Conservation (phyloP, 257 asterid genomes). For the Misopates orontium region DNA sequence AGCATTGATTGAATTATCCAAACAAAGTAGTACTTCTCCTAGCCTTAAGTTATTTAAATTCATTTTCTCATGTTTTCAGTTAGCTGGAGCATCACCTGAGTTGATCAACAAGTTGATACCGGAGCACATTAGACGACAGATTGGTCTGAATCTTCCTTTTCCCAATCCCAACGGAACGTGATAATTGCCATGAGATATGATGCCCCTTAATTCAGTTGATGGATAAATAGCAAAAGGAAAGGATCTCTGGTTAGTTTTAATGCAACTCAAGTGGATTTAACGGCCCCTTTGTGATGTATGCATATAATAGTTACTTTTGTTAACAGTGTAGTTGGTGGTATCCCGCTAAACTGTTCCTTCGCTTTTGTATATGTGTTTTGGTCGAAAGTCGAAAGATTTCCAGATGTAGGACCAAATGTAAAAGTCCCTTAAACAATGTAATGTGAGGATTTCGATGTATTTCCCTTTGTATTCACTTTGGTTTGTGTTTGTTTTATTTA, state of each 20-base stretch:
- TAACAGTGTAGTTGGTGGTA: conserved; percentile 32
- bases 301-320: conserved; percentile 39
- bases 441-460: no score
- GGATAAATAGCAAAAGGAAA: conserved; percentile 27
- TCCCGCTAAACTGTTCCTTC: conserved; percentile 28
- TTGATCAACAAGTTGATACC: conserved; percentile 59
- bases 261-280: conserved; percentile 35
- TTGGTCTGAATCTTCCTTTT: conserved; percentile 29
- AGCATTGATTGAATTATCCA: not conserved
- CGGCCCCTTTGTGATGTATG: conserved; percentile 37
- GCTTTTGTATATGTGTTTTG: conserved; percentile 73
- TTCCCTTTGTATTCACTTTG: no score
- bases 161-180: conserved; percentile 46
- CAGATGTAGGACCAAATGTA: no score
- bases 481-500: no score
- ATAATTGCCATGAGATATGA: conserved; percentile 3
- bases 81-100: conserved; percentile 79
- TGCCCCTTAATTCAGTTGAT: conserved; percentile 18
- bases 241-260: conserved; percentile 23
- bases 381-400: conserved; percentile 16
- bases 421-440: no score
- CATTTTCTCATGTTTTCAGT: conserved; percentile 41
- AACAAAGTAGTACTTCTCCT: not conserved
- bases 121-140: conserved; percentile 50
- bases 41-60: conserved; percentile 13